Evolutionary conservation across 805 yeast genomes (phyloP), one percentile per base, ranked within the genome.

Genomic region (Wickerhamiella parazyma): DNA sequence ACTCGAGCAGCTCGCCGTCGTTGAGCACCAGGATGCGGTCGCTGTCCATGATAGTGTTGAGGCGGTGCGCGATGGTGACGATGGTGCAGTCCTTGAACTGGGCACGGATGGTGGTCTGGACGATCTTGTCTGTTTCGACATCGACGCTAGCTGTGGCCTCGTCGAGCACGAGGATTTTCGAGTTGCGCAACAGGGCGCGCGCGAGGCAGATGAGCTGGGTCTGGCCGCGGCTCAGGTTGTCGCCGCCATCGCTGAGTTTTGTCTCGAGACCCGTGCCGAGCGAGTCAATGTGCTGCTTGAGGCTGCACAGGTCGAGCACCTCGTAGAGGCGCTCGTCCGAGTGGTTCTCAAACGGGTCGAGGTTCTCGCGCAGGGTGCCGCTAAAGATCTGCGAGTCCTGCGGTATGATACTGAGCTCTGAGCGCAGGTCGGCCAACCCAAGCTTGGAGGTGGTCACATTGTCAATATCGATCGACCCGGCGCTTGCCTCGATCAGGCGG

Each of bases 301-400:
- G 68, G 57, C 84, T 94, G 1, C 94, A 75, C 38, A 84, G 66
- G 51, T 78, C 85, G 45, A 86, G 65, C 0, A 80, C 91, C 35
- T 69, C 67, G 94, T 94, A 85, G 19, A 86, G 67, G 45, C 76
- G 72, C 18, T 77, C 81, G 59, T 85, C 95, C 4, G 72, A 63
- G 55, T 72, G 75, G 41, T 65, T 66, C 17, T 69, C 63, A 6
- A 81, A 73, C 17, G 97, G 97, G 60, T 87, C 97, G 53, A 87
- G 68, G 59, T 86, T 86, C 45, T 84, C 82, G 52, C 95, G 70
- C 14, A 86, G 64, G 0, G 91, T 72, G 22, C 95, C 95, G 63
- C 82, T 84, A 58, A 86, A 80, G 6, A 83, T 86, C 58, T 86
- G 95, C 0, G 95, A 82, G 60, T 86, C 96, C 60, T 86, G 95